Base-by-base conservation (phyloP, 1,284 basidiomycete genomes). In the Leccinum ponderosum region DNA sequence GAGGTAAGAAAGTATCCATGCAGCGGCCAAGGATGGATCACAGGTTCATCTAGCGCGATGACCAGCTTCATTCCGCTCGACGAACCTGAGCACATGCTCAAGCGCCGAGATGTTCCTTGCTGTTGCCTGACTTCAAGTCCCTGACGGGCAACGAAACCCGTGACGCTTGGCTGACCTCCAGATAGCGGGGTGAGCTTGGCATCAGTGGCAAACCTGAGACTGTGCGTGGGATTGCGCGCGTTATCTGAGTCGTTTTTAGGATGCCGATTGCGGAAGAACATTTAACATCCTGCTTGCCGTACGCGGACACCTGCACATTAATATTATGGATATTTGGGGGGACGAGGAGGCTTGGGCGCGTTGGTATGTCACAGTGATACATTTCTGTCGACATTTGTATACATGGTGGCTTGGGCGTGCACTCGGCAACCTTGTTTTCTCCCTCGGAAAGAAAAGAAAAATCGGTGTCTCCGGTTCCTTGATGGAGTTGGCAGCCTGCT, bases 181-280 rank as follows among this genome's bases (percentile, higher is more conserved):
- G n/a, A n/a, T n/a, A 42, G 39, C n/a, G n/a, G 8, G 9, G 39
- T 1, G n/a, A 44, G 3, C 77, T 73, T 76, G 58, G 80, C 66
- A 17, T 60, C 62, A 29, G 81, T 81, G 29, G 83, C 80, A 87
- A 87, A 29, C 87, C 70, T 2, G 78, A 87, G 31, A 87, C 70
- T 2, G 78, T 77, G 8, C 42, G 42, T 44, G 42, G 81, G 80
- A 47, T 53, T 14, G 15, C 59, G 57, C 6, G 31, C 53, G 53
- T 74, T 72, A 3, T 64, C 62, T 8, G 68, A 53, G 37, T 73
- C 69, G 57, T 86, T 83, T 42, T 42, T 1, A 39, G 37, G 39
- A 42, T 0, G 7, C n/a, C 39, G 39, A 8, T 15, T 39, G 37
- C 37, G 37, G 37, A 39, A 39, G 35, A 37, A 37, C 35, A 0